A percentile compares a stretch with the other conserved stretches of the same genome.
These are phyloP conservation scores for Eimeria falciformis DNA, from an alignment of 169 alveolate species.

Conservation along the genomic window DNA sequence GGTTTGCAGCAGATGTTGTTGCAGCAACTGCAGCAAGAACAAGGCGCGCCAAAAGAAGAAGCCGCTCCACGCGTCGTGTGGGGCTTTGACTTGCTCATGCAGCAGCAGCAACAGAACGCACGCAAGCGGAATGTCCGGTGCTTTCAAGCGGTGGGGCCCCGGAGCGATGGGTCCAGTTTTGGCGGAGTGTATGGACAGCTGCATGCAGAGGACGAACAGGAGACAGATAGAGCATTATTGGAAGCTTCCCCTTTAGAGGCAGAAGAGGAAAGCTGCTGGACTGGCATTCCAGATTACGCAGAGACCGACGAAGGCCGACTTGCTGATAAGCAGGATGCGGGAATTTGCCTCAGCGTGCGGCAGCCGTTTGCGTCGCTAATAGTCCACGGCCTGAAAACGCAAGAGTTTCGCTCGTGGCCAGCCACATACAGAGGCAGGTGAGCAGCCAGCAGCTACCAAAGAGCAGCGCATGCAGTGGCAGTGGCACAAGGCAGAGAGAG, in stretches of 20 bases:
- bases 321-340: neutral
- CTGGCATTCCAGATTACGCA: too few species aligned
- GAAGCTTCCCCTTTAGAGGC: slow-evolving; percentile 21
- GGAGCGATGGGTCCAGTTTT: neutral
- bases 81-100: neutral
- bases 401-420: neutral
- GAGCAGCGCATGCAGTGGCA: neutral
- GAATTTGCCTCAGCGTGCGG: neutral
- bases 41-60: neutral
- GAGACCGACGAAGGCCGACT: neutral
- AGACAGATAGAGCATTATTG: slow-evolving; percentile 6
- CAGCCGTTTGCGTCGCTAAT: slow-evolving; percentile 32
- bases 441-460: neutral
- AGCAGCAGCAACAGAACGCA: neutral
- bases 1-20: slow-evolving; percentile 39
- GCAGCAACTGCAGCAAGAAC: neutral
- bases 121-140: neutral
- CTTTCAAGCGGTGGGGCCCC: neutral
- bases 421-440: slow-evolving; percentile 21
- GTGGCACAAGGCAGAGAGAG: neutral
- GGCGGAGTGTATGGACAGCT: neutral
- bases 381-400: neutral
- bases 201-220: slow-evolving; percentile 27
- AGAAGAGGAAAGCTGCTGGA: neutral
- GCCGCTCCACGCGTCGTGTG: neutral